These are phyloP conservation scores for Nannochloropsis oceanica DNA, from an alignment of 108 stramenopile species.

Conservation along the genomic window DNA sequence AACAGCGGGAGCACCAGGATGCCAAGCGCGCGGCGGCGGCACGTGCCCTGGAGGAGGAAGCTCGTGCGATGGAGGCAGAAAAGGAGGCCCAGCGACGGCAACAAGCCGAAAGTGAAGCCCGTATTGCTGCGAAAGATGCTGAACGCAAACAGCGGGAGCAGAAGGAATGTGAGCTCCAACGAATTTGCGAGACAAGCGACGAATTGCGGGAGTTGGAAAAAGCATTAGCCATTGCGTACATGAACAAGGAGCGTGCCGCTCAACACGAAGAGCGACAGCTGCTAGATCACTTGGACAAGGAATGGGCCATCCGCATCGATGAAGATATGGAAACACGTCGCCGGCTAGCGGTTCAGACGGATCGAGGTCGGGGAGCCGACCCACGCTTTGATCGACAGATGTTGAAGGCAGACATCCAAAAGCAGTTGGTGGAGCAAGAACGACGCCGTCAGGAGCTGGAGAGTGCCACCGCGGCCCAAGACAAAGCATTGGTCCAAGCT, in stretches of 20 bases:
- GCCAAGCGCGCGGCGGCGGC: background rate
- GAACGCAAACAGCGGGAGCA: background rate
- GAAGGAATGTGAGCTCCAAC: background rate
- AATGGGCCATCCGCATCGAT: background rate
- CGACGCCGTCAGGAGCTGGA: background rate
- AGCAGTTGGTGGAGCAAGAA: background rate
- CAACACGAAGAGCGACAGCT: background rate
- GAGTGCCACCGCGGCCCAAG: background rate
- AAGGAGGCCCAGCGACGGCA: background rate
- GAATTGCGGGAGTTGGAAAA: conserved; percentile 8
- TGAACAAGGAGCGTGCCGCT: conserved; percentile 5
- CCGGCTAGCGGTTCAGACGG: background rate
- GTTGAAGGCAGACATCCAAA: background rate
- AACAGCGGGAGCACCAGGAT: background rate
- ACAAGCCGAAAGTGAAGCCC: background rate
- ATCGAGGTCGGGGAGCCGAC: background rate
- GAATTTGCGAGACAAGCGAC: background rate
- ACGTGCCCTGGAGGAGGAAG: background rate
- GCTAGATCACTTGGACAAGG: background rate
- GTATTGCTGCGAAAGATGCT: background rate
- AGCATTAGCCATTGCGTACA: background rate
- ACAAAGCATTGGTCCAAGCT: background rate
- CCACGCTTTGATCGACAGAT: background rate
- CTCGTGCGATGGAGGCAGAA: background rate
- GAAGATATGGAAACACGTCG: background rate